phyloP scores from a whole-genome alignment of 2,329 filamentous ascomycete genomes.

The Trichoderma aggressivum region DNA sequence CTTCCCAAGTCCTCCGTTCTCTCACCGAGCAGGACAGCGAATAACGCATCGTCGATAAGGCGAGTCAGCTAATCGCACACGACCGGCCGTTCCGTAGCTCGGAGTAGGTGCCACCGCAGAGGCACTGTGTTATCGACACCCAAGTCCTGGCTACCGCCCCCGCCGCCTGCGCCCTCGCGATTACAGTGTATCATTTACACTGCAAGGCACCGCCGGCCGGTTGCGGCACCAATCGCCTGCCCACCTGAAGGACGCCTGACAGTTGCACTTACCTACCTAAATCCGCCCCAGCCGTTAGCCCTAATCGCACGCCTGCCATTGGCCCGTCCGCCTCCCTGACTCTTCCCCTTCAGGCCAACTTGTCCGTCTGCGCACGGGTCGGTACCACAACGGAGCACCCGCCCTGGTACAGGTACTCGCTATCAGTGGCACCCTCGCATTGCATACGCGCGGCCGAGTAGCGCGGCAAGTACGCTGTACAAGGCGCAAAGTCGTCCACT shows the following conservation, averaged over 20 bases:
- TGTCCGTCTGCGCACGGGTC: background rate
- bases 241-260: conserved; percentile 9
- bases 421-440: background rate
- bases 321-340: background rate
- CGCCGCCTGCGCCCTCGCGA: background rate
- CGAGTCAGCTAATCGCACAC: conserved; percentile 6
- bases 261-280: background rate
- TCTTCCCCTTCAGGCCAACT: conserved; percentile 1
- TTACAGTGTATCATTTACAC: background rate
- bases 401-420: background rate
- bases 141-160: background rate
- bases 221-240: conserved; percentile 5
- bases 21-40: background rate
- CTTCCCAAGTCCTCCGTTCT: background rate
- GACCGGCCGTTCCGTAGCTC: background rate
- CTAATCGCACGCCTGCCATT: conserved; percentile 16
- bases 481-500: background rate
- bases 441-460: background rate
- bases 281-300: conserved; percentile 11
- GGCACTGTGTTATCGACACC: background rate
- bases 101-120: conserved; percentile 9
- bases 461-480: background rate
- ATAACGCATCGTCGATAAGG: conserved; percentile 9
- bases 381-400: background rate
- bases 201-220: conserved; percentile 17